phyloP scores from a whole-genome alignment of 129 eudicot genomes.

The Escallonia rubra region DNA sequence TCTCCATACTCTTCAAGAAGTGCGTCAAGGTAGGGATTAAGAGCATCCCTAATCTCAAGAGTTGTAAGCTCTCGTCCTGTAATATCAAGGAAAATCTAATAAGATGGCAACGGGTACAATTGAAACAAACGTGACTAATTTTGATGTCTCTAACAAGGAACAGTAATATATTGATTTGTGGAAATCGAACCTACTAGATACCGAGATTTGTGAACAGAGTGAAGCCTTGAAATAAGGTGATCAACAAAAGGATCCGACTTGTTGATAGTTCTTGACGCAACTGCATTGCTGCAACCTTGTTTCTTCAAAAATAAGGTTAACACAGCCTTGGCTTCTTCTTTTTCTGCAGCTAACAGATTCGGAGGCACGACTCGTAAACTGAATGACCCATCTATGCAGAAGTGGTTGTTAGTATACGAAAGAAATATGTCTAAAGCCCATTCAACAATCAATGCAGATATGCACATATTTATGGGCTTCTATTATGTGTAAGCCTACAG shows the following conservation, averaged over 20 bases:
- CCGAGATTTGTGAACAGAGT: slow-evolving; percentile 78
- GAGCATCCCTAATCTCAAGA: slow-evolving; percentile 81
- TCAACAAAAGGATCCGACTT: slow-evolving; percentile 77
- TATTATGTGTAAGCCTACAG: neutral
- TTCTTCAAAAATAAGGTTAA: slow-evolving; percentile 75
- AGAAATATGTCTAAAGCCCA: slow-evolving; percentile 1
- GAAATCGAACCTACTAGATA: slow-evolving; percentile 83
- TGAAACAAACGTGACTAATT: neutral
- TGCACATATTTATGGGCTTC: neutral
- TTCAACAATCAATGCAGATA: neutral
- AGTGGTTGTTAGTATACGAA: slow-evolving; percentile 26
- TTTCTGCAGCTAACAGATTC: slow-evolving; percentile 67
- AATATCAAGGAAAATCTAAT: slow-evolving; percentile 8
- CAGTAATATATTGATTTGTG: neutral
- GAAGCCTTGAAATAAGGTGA: slow-evolving; percentile 80
- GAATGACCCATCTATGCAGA: slow-evolving; percentile 50
- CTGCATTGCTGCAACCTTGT: slow-evolving; percentile 68
- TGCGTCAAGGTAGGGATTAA: slow-evolving; percentile 68
- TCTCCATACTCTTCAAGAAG: slow-evolving; percentile 66
- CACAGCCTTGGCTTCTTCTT: slow-evolving; percentile 95
- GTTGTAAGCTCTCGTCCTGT: slow-evolving; percentile 94
- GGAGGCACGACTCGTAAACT: slow-evolving; percentile 65
- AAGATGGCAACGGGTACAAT: neutral
- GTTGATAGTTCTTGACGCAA: slow-evolving; percentile 77
- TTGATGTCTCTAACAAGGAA: neutral